A percentile compares a stretch with the other conserved stretches of the same genome.
Conservation (phyloP, 2,329 filamentous ascomycete genomes). For the Colletotrichum viniferum region DNA sequence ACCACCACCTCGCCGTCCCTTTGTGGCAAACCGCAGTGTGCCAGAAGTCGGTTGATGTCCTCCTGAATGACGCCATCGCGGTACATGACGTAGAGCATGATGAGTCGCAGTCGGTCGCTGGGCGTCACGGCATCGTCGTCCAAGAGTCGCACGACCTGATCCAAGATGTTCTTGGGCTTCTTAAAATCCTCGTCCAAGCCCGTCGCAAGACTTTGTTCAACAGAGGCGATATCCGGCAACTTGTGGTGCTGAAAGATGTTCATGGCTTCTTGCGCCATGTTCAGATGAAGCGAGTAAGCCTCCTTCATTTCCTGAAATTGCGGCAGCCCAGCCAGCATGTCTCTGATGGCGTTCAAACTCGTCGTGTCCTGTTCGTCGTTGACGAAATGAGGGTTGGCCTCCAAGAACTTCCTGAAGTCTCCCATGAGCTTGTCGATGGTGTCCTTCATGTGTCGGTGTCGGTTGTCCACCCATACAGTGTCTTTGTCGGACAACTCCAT, state of each 20-base stretch:
- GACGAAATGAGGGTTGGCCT: slow-evolving; percentile 90
- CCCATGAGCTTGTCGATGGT: slow-evolving; percentile 91
- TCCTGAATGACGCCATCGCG: slow-evolving; percentile 83
- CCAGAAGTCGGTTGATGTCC: slow-evolving; percentile 83
- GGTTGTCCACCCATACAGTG: slow-evolving; percentile 92
- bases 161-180: slow-evolving; percentile 87
- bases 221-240: slow-evolving; percentile 81
- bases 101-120: slow-evolving; percentile 80
- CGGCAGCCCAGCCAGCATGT: slow-evolving; percentile 93
- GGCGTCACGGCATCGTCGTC: slow-evolving; percentile 79
- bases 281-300: slow-evolving; percentile 90
- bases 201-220: slow-evolving; percentile 90
- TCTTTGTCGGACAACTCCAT: slow-evolving; percentile 92
- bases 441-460: slow-evolving; percentile 97
- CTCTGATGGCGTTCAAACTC: slow-evolving; percentile 89
- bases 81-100: slow-evolving; percentile 86
- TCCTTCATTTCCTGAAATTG: slow-evolving; percentile 97
- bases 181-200: slow-evolving; percentile 91
- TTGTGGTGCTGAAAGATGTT: slow-evolving; percentile 86
- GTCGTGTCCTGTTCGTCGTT: slow-evolving; percentile 72
- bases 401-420: slow-evolving; percentile 91
- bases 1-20: slow-evolving; percentile 74
- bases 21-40: slow-evolving; percentile 79
- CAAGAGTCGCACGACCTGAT: slow-evolving; percentile 83
- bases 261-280: slow-evolving; percentile 98